Percentiles rank a stretch among this genome's conserved stretches.
These are phyloP conservation scores for Alternaria burnsii DNA, from an alignment of 2,329 filamentous ascomycete genomes.

Conservation along the genomic window DNA sequence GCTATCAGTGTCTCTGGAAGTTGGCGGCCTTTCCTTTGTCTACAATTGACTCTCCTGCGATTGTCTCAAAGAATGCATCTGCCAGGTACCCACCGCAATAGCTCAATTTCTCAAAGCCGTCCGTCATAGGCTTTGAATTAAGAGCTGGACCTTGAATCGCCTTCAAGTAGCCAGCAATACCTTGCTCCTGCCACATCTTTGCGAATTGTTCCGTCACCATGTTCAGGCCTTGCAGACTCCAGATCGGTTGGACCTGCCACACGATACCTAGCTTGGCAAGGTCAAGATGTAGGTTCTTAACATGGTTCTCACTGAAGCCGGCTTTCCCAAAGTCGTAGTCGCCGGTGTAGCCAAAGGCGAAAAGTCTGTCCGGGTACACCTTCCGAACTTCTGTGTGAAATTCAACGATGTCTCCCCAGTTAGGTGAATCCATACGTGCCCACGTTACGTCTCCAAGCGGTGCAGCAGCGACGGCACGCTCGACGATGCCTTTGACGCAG, in stretches of 20 bases:
- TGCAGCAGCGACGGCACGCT: slow-evolving; percentile 48
- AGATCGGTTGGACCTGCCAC: slow-evolving; percentile 56
- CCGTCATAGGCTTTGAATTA: slow-evolving; percentile 36
- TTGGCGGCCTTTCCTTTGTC: slow-evolving; percentile 15
- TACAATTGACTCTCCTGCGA: slow-evolving; percentile 37
- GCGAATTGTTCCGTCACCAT: slow-evolving; percentile 47
- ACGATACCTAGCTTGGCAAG: slow-evolving; percentile 51
- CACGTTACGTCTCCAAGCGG: slow-evolving; percentile 52
- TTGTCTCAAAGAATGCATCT: slow-evolving; percentile 51
- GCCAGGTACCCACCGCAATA: slow-evolving; percentile 50
- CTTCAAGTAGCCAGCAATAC: slow-evolving; percentile 50
- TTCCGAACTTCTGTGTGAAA: slow-evolving; percentile 50
- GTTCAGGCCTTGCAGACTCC: slow-evolving; percentile 49
- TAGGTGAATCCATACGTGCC: slow-evolving; percentile 48
- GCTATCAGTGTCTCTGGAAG: background rate
- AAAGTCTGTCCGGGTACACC: slow-evolving; percentile 49
- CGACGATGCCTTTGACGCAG: slow-evolving; percentile 42
- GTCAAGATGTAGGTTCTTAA: slow-evolving; percentile 45
- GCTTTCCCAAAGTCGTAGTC: slow-evolving; percentile 49
- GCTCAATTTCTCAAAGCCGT: slow-evolving; percentile 51
- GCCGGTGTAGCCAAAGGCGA: slow-evolving; percentile 53
- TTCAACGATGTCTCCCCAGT: slow-evolving; percentile 49
- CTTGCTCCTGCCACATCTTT: slow-evolving; percentile 46
- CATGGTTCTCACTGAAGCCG: slow-evolving; percentile 44
- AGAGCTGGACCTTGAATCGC: slow-evolving; percentile 37